These are phyloP conservation scores for Monilinia laxa DNA, from an alignment of 2,329 filamentous ascomycete species.

Conservation along the genomic window DNA sequence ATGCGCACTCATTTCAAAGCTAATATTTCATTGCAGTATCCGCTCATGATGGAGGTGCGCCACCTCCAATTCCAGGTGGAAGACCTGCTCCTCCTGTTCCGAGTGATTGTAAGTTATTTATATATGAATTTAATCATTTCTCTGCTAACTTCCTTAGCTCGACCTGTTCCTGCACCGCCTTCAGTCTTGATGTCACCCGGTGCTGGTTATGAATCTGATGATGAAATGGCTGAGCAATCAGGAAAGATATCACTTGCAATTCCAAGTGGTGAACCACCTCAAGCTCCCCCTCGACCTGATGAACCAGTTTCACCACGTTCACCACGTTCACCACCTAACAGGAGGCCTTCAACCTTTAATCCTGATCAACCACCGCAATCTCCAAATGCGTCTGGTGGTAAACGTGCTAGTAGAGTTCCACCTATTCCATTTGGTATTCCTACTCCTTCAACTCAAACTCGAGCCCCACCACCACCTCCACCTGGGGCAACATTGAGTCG, in stretches of 20 bases:
- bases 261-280: constrained; percentile 43
- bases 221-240: constrained; percentile 68
- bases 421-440: constrained; percentile 59
- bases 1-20: background rate
- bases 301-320: constrained; percentile 46
- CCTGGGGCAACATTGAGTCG: constrained; percentile 55
- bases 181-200: constrained; percentile 62
- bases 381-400: constrained; percentile 48
- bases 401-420: constrained; percentile 56
- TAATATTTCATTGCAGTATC: constrained; percentile 32
- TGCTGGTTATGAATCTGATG: constrained; percentile 82
- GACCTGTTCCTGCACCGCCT: constrained; percentile 57
- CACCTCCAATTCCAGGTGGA: constrained; percentile 42
- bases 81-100: constrained; percentile 59
- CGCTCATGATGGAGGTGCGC: constrained; percentile 35
- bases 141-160: constrained; percentile 51
- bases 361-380: constrained; percentile 40
- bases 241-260: constrained; percentile 47
- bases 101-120: constrained; percentile 57
- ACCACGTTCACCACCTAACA: constrained; percentile 47
- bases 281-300: constrained; percentile 48
- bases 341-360: constrained; percentile 41
- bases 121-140: background rate
- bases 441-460: constrained; percentile 49
- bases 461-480: constrained; percentile 68